These are phyloP conservation scores for Calonectria crousiana DNA, from an alignment of 2,329 filamentous ascomycete species.

Conservation along the genomic window DNA sequence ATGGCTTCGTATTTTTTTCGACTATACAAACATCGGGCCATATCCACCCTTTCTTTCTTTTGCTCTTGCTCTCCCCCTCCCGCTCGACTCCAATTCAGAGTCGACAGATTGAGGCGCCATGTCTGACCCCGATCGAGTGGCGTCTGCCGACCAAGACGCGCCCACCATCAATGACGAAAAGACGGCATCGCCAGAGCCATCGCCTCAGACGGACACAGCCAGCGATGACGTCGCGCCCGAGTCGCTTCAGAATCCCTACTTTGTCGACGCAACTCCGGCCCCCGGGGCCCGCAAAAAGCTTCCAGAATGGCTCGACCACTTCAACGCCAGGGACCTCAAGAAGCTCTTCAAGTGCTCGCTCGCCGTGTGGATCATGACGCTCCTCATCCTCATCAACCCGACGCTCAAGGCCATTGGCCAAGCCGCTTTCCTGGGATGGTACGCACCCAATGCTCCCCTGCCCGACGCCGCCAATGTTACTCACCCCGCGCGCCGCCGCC, in stretches of 20 bases:
- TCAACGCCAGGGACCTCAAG: constrained; percentile 38
- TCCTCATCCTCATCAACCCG: constrained; percentile 35
- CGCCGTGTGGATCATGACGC: constrained; percentile 38
- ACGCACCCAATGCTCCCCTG: background rate
- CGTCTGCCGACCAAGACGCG: background rate
- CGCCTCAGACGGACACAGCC: background rate
- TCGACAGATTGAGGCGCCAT: background rate
- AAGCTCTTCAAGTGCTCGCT: constrained; percentile 37
- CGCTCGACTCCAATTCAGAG: background rate
- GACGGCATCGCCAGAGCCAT: background rate
- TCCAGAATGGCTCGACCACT: constrained; percentile 37
- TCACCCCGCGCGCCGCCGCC: background rate
- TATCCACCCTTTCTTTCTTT: background rate
- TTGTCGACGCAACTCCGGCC: background rate
- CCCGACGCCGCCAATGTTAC: background rate
- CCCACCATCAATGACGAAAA: background rate
- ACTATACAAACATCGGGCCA: constrained; percentile 2
- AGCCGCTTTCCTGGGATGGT: constrained; percentile 27
- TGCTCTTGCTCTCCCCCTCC: background rate
- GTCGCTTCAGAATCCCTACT: background rate
- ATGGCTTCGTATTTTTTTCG: background rate
- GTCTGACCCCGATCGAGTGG: background rate
- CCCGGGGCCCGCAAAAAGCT: background rate
- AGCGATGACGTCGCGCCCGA: background rate
- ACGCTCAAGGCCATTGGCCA: constrained; percentile 32